A percentile compares a stretch with the other conserved stretches of the same genome.
Conservation (phyloP, 352 stramenopile species). For the Globisporangium sylvaticum region DNA sequence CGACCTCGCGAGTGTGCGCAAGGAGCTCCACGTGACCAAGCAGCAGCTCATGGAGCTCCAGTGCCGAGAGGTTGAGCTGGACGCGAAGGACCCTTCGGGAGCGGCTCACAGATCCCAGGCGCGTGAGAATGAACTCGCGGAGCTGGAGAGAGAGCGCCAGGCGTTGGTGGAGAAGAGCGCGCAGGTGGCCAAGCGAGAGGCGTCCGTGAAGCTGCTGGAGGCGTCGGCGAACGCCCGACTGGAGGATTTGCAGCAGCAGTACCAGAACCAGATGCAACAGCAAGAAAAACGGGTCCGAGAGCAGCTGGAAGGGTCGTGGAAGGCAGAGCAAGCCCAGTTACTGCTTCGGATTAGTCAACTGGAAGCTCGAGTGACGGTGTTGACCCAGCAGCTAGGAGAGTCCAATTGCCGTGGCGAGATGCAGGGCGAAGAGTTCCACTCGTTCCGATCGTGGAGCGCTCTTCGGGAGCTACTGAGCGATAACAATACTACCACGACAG, state of each 20-base stretch:
- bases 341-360: not conserved
- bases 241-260: not conserved
- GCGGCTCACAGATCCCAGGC: not conserved
- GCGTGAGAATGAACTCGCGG: not conserved
- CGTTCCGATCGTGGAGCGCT: conserved; percentile 5
- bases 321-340: not conserved
- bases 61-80: not conserved
- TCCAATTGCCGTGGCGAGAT: conserved; percentile 5
- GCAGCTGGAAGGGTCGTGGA: conserved; percentile 1
- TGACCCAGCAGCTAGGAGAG: not conserved
- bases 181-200: conserved; percentile 4
- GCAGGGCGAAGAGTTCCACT: conserved; percentile 13
- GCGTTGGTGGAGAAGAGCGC: not conserved
- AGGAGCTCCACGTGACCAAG: conserved; percentile 11
- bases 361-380: not conserved
- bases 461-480: not conserved
- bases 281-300: not conserved
- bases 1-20: conserved; percentile 13
- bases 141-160: not conserved
- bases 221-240: not conserved
- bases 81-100: not conserved
- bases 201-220: conserved; percentile 7
- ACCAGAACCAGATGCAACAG: not conserved
- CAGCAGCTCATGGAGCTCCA: conserved; percentile 12
- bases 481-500: not conserved